Percentiles rank a stretch among this genome's conserved stretches.
These are phyloP conservation scores for Tetraselmis striata DNA, from an alignment of 139 green algal genomes.

Conservation along the genomic window DNA sequence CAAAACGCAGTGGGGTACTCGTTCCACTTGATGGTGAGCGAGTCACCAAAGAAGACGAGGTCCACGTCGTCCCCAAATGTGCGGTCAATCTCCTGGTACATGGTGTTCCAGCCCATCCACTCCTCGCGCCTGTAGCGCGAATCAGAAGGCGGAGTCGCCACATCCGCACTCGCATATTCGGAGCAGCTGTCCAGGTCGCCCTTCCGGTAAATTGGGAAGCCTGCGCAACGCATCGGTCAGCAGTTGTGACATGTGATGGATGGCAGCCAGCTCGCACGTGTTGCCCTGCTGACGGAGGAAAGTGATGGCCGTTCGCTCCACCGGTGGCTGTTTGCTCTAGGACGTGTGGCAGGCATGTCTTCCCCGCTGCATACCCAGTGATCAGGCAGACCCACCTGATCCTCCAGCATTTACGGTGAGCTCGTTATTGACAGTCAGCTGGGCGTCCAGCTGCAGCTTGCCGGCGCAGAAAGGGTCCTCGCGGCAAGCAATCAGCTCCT, in stretches of 20 bases:
- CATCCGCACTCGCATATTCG: neutral
- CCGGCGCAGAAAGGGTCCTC: neutral
- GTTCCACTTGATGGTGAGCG: neutral
- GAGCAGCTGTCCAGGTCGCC: neutral
- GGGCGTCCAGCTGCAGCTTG: neutral
- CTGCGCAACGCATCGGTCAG: neutral
- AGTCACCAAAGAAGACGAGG: neutral
- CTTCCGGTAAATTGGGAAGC: neutral
- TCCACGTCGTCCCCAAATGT: neutral
- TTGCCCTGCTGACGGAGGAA: neutral
- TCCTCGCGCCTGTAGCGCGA: neutral
- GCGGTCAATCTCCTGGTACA: neutral
- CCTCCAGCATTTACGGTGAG: neutral
- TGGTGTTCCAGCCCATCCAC: neutral
- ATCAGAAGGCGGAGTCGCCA: neutral
- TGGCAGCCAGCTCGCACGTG: neutral
- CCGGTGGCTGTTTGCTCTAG: neutral
- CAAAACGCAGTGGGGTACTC: neutral
- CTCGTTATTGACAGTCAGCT: neutral
- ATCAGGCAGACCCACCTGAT: neutral
- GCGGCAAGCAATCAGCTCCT: neutral
- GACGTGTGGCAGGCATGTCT: neutral
- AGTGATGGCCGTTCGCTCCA: too few relatives aligned
- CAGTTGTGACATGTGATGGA: neutral
- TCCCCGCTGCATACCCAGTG: neutral